These are phyloP conservation scores for Paragyromitra xinjiangensis DNA, from an alignment of 495 filamentous ascomycete species.

Conservation along the genomic window DNA sequence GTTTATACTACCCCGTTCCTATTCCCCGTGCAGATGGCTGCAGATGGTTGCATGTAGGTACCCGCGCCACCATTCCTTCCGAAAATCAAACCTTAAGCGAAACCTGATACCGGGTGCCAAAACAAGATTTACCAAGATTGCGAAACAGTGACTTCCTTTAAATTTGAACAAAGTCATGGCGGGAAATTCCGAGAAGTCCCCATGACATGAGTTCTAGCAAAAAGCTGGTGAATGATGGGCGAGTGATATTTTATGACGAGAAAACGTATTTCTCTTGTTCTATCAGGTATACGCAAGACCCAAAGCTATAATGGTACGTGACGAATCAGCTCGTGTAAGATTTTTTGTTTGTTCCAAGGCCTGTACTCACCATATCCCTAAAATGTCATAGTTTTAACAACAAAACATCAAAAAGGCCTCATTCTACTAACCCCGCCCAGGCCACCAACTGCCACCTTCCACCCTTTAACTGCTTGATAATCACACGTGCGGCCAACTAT, in stretches of 20 bases:
- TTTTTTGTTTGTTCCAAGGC: not conserved
- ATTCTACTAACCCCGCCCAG: not conserved
- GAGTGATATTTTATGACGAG: not conserved
- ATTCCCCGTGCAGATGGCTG: slow-evolving; percentile 2
- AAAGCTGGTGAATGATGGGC: not conserved
- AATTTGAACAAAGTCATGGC: not conserved
- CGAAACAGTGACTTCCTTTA: not conserved
- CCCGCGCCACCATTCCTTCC: slow-evolving; percentile 5
- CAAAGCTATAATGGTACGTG: no score
- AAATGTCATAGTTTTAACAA: not conserved
- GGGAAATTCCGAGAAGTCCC: not conserved
- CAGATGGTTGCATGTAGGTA: slow-evolving; percentile 22
- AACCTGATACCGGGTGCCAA: not conserved
- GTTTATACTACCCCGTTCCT: not conserved
- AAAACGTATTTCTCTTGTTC: not conserved
- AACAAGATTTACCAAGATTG: not conserved
- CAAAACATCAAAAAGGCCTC: not conserved
- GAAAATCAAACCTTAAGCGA: slow-evolving; percentile 3
- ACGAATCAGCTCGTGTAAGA: no score
- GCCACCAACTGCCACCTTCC: not conserved
- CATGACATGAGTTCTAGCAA: not conserved
- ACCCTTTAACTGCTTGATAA: not conserved
- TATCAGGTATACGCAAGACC: no score
- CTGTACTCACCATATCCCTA: not conserved
- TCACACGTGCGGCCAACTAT: not conserved